phyloP scores from a whole-genome alignment of 23 red algal genomes.

The Gracilaria gracilis region DNA sequence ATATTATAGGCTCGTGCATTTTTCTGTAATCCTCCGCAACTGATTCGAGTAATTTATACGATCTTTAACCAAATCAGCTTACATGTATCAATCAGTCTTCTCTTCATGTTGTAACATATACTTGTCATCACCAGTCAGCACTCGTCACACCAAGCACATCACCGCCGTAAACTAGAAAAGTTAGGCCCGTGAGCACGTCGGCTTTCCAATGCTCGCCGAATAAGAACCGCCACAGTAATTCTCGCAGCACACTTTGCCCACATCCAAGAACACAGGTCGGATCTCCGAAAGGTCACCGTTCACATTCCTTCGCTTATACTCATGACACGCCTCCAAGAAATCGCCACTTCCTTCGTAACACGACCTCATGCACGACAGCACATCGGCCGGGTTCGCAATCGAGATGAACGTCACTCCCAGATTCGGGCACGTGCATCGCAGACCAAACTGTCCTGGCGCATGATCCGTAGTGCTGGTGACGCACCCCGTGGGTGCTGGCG shows the following conservation, averaged over 20 bases:
- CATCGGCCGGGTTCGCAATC: neutral
- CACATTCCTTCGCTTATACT: slow-evolving; percentile 5
- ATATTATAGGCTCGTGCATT: too few species aligned
- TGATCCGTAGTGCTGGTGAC: neutral
- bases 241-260: slow-evolving; percentile 1
- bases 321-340: slow-evolving; percentile 17
- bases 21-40: too few species aligned
- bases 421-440: slow-evolving; percentile 23
- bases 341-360: slow-evolving; percentile 1
- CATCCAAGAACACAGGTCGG: neutral
- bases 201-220: neutral
- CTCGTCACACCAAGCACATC: too few species aligned
- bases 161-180: too few species aligned
- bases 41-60: too few species aligned
- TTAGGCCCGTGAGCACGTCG: neutral
- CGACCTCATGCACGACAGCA: slow-evolving; percentile 9
- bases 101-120: neutral
- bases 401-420: slow-evolving; percentile 2
- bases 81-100: too few species aligned
- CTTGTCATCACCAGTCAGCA: too few species aligned
- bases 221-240: slow-evolving; percentile 5
- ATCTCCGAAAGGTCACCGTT: slow-evolving; percentile 4
- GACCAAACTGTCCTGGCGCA: neutral
- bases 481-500: neutral
- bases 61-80: too few species aligned